A percentile compares a stretch with the other conserved stretches of the same genome.
These are phyloP conservation scores for Tubosaeta sp. DNA, from an alignment of 768 basidiomycete species.

Conservation along the genomic window DNA sequence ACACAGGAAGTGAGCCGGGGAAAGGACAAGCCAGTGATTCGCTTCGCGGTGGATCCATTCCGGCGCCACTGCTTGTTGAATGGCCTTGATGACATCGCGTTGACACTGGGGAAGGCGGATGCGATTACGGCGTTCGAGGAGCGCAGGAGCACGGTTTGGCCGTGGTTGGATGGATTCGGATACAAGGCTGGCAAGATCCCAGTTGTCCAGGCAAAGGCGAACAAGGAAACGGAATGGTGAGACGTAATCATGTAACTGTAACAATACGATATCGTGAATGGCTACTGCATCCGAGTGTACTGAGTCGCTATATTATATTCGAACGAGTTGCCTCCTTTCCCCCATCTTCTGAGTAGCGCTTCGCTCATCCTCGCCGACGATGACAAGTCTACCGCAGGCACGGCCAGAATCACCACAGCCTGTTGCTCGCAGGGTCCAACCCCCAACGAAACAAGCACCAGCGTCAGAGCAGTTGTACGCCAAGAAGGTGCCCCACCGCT, in stretches of 20 bases:
- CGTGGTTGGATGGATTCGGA: slow-evolving; percentile 96
- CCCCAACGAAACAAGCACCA: slow-evolving; percentile 22
- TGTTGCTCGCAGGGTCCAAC: slow-evolving; percentile 16
- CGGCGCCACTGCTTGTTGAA: slow-evolving; percentile 91
- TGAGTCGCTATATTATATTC: slow-evolving; percentile 2
- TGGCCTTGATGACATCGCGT: slow-evolving; percentile 92
- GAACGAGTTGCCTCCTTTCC: slow-evolving; percentile 1
- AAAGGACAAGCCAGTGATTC: slow-evolving; percentile 67
- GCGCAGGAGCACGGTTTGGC: slow-evolving; percentile 74
- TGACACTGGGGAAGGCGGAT: slow-evolving; percentile 79
- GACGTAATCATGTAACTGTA: not conserved
- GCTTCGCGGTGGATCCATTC: slow-evolving; percentile 87
- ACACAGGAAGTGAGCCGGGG: slow-evolving; percentile 71
- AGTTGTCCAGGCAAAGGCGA: slow-evolving; percentile 36
- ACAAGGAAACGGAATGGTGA: slow-evolving; percentile 70
- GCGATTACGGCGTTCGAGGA: slow-evolving; percentile 80
- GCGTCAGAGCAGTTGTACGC: slow-evolving; percentile 34
- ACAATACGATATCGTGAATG: slow-evolving; percentile 4
- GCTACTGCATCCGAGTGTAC: slow-evolving; percentile 18
- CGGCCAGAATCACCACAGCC: slow-evolving; percentile 16
- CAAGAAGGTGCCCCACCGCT: slow-evolving; percentile 64
- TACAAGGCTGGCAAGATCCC: slow-evolving; percentile 74
- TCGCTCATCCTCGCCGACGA: slow-evolving; percentile 13
- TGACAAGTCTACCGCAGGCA: slow-evolving; percentile 7
- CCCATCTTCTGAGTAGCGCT: not conserved